Percentiles rank a stretch among this genome's conserved stretches.
Conservation (phyloP, 441 rosid species). For the Codiaeum variegatum region DNA sequence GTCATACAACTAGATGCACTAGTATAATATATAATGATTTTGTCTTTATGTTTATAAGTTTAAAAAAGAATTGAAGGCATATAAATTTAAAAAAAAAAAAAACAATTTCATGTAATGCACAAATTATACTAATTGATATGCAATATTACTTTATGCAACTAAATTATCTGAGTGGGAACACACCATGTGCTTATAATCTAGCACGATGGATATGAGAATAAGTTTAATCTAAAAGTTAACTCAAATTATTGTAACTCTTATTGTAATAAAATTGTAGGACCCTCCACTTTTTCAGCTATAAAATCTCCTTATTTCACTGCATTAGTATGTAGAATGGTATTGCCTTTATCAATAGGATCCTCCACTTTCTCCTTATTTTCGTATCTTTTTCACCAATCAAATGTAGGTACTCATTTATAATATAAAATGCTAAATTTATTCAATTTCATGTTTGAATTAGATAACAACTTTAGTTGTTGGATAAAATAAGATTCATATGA, state of each 20-base stretch:
- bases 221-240: neutral
- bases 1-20: no score
- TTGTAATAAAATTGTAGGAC: slow-evolving; percentile 19
- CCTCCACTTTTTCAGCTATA: slow-evolving; percentile 24
- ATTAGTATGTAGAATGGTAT: slow-evolving; percentile 19
- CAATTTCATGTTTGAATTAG: neutral
- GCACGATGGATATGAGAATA: neutral
- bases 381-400: slow-evolving; percentile 15
- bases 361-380: slow-evolving; percentile 3
- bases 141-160: no score
- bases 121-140: no score
- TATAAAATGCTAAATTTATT: slow-evolving; percentile 14
- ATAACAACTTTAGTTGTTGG: no score
- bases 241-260: slow-evolving; percentile 20
- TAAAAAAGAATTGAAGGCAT: no score
- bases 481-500: no score
- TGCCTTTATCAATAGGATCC: slow-evolving; percentile 13
- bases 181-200: no score
- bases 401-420: slow-evolving; percentile 8
- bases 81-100: no score
- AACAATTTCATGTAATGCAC: no score
- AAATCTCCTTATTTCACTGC: slow-evolving; percentile 17
- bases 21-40: no score
- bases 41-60: no score
- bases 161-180: no score